Evolutionary conservation across 2,329 filamentous ascomycete species (phyloP), one percentile per base, ranked within the genome.

Genomic region (Ceratocystis cubensis): DNA sequence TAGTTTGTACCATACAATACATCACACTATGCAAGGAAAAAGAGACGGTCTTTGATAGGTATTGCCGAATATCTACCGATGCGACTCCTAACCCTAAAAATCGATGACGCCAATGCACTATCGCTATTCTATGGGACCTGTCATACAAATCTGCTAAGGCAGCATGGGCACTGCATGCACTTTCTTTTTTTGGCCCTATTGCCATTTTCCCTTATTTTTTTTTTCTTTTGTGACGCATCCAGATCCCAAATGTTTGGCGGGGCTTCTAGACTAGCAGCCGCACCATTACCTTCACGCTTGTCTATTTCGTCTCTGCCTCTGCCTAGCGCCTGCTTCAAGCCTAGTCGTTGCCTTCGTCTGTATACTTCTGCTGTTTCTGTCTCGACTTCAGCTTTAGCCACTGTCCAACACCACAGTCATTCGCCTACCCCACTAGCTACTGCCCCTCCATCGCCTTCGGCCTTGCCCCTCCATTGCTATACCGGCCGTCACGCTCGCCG

Each of bases 211-310:
- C 46, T 41, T 30, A 13, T 65, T 65, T 65, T 28, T 65, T 44
- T 44, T n/a, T 56, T 10, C 28, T 2, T 25, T 30, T 61, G 64
- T 65, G 64, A 65, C 45, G 65, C 57, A 66, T 44, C 28, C 30
- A 63, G 37, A 63, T 33, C 17, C 33, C 64, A 65, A 65, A 65
- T 65, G 56, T 65, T 65, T 65, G 56, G 64, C 56, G 56, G 64
- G 56, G 64, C 64, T 65, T 61, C 53, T 48, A 20, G 22, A 63
- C 46, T 48, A 44, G 10, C 61, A 30, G 30, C 28, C 17, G 56
- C 44, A 22, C 48, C 64, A 59, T 10, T 28, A 50, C 30, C 45
- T 17, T 65, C 25, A 37, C 37, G 20, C 28, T 59, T 63, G 28
- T 48, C 22, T 17, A 22, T 20, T 25, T 30, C 22, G 17, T 46